Conservation (phyloP, 2,329 filamentous ascomycete genomes). For the Dactylellina leptospora region DNA sequence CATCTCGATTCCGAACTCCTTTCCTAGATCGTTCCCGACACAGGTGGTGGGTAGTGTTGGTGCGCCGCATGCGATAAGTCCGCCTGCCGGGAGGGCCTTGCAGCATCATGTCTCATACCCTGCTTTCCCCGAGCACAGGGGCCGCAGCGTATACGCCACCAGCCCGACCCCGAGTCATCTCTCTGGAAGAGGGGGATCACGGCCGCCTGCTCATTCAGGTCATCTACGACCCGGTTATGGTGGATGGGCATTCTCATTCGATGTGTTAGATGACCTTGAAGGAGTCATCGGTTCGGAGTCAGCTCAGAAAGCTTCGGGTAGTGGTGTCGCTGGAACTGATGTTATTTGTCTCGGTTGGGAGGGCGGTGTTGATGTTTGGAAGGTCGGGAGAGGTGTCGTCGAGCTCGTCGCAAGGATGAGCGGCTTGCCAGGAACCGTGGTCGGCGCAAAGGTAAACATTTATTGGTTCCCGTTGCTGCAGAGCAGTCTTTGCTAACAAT, state of each 20-base stretch:
- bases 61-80: slow-evolving; percentile 52
- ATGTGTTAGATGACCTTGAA: slow-evolving; percentile 50
- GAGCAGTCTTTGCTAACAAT: slow-evolving; percentile 3
- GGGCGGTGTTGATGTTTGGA: slow-evolving; percentile 57
- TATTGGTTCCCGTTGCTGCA: neutral
- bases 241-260: slow-evolving; percentile 51
- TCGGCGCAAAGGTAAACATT: slow-evolving; percentile 57
- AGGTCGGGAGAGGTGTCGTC: slow-evolving; percentile 57
- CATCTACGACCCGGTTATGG: slow-evolving; percentile 43
- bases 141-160: slow-evolving; percentile 49
- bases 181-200: slow-evolving; percentile 45
- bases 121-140: slow-evolving; percentile 46
- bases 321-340: slow-evolving; percentile 52
- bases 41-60: slow-evolving; percentile 20
- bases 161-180: slow-evolving; percentile 51
- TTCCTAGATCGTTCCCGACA: slow-evolving; percentile 35
- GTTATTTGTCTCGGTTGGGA: slow-evolving; percentile 57
- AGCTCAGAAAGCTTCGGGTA: slow-evolving; percentile 50
- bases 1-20: slow-evolving; percentile 51
- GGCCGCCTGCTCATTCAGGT: slow-evolving; percentile 45
- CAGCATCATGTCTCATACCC: slow-evolving; percentile 48
- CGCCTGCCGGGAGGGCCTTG: slow-evolving; percentile 40
- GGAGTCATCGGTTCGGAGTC: slow-evolving; percentile 48
- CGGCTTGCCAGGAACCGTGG: slow-evolving; percentile 59
- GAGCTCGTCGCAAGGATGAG: slow-evolving; percentile 62